Percentiles rank a stretch among this genome's conserved stretches.
Conservation (phyloP, 352 stramenopile species). For the Globisporangium emineosum region DNA sequence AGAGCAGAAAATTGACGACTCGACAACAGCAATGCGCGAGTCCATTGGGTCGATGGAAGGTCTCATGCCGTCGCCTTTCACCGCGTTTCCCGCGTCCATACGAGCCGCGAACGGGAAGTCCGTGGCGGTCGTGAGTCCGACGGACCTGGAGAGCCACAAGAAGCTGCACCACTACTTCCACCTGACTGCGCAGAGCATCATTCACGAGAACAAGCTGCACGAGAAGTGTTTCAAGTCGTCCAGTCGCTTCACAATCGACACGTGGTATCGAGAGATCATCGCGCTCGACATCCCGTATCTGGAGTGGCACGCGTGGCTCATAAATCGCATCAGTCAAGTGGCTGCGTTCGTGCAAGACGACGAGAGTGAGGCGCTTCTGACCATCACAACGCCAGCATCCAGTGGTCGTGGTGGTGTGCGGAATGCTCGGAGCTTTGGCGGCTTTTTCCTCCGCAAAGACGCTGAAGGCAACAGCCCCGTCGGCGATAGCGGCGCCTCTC, state of each 20-base stretch:
- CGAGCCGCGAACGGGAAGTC: conserved; percentile 29
- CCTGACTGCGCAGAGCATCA: conserved; percentile 81
- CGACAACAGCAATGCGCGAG: conserved; percentile 1
- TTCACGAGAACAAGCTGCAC: conserved; percentile 82
- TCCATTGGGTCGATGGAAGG: conserved; percentile 2
- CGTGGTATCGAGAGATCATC: conserved; percentile 81
- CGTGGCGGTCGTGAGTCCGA: conserved; percentile 40
- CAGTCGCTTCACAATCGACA: conserved; percentile 77
- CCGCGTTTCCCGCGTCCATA: conserved; percentile 31
- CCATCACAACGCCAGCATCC: conserved; percentile 7
- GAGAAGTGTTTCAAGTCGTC: conserved; percentile 79
- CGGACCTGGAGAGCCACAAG: conserved; percentile 71
- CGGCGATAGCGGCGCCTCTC: background rate
- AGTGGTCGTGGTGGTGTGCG: background rate
- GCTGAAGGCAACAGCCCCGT: conserved; percentile 2
- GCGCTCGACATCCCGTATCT: conserved; percentile 70
- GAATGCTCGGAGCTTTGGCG: background rate
- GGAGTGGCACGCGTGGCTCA: conserved; percentile 81
- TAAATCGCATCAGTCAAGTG: conserved; percentile 71
- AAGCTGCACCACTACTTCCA: conserved; percentile 89
- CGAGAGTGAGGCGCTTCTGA: conserved; percentile 15
- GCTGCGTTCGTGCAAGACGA: conserved; percentile 46
- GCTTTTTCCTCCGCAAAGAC: conserved; percentile 16
- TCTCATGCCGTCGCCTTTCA: conserved; percentile 27
- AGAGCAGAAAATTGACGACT: background rate